phyloP scores from a whole-genome alignment of 1,284 basidiomycete species.

The Paramarasmius palmivorus region DNA sequence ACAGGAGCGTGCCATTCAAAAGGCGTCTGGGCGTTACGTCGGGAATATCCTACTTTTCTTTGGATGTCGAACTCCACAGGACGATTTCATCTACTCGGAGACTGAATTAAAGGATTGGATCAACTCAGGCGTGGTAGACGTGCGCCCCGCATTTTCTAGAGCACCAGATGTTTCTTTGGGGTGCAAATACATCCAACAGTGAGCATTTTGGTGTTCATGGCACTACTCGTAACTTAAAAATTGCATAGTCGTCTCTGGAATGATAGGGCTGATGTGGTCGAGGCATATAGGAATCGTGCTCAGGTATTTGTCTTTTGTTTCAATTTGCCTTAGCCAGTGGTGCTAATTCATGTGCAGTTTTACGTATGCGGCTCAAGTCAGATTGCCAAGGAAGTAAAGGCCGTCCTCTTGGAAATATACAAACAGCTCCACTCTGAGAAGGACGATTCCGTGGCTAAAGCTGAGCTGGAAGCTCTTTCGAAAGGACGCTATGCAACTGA shows the following conservation, averaged over 20 bases:
- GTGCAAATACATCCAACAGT: conserved; percentile 54
- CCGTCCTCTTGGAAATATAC: conserved; percentile 37
- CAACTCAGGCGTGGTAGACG: conserved; percentile 45
- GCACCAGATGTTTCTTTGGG: conserved; percentile 37
- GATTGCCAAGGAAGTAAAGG: conserved; percentile 40
- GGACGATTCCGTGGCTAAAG: conserved; percentile 27
- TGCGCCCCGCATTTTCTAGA: conserved; percentile 50
- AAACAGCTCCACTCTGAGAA: conserved; percentile 25
- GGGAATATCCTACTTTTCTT: conserved; percentile 48
- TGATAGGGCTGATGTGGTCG: conserved; percentile 37
- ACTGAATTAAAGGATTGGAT: conserved; percentile 45
- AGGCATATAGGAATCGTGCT: conserved; percentile 36
- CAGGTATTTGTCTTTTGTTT: conserved; percentile 9
- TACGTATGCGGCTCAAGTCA: conserved; percentile 48
- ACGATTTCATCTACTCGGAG: conserved; percentile 46
- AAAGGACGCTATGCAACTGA: conserved; percentile 45
- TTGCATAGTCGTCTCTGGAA: conserved; percentile 43
- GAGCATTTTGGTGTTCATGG: conserved; percentile 20
- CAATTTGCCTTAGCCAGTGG: not conserved
- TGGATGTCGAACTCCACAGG: conserved; percentile 44
- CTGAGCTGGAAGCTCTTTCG: conserved; percentile 33
- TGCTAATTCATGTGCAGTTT: conserved; percentile 28
- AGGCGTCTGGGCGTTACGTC: conserved; percentile 43
- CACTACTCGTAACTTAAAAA: not conserved
- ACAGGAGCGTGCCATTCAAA: conserved; percentile 51